A percentile compares a stretch with the other conserved stretches of the same genome.
phyloP scores from a whole-genome alignment of 768 basidiomycete genomes.

The Dioszegia hungarica region DNA sequence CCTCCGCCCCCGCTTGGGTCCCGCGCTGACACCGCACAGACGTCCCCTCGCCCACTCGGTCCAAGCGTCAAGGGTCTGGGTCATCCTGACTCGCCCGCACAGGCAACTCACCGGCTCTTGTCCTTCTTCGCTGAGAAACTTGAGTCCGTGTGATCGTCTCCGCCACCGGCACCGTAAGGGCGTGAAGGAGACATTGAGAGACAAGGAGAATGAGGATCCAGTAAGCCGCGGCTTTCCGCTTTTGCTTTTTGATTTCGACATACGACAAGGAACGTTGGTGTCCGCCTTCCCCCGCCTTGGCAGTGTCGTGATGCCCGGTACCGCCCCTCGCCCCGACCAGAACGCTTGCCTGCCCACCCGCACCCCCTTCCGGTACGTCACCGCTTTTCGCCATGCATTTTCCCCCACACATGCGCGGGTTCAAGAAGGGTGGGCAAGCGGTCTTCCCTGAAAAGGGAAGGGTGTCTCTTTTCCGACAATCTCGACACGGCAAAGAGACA shows the following conservation, averaged over 20 bases:
- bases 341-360: not conserved
- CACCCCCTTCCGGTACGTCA: not conserved
- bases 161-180: not conserved
- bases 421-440: not conserved
- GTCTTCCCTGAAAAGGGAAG: not conserved
- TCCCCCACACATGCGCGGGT: not conserved
- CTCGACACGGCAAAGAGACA: not conserved
- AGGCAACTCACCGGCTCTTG: not conserved
- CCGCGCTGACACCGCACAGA: too few relatives aligned
- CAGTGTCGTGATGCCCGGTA: constrained; percentile 8
- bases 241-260: not conserved
- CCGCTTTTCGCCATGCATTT: not conserved
- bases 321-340: constrained; percentile 9
- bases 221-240: constrained; percentile 1
- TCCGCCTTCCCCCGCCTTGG: constrained; percentile 9
- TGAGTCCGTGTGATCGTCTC: not conserved
- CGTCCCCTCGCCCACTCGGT: not conserved
- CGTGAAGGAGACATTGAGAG: not conserved
- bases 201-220: not conserved
- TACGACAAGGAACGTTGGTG: constrained; percentile 8
- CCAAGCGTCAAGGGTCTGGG: too few relatives aligned
- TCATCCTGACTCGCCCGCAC: too few relatives aligned
- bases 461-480: not conserved
- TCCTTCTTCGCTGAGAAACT: not conserved
- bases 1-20: too few relatives aligned